Base-by-base conservation (phyloP, 306 rosid species). In the Vigna unguiculata region DNA sequence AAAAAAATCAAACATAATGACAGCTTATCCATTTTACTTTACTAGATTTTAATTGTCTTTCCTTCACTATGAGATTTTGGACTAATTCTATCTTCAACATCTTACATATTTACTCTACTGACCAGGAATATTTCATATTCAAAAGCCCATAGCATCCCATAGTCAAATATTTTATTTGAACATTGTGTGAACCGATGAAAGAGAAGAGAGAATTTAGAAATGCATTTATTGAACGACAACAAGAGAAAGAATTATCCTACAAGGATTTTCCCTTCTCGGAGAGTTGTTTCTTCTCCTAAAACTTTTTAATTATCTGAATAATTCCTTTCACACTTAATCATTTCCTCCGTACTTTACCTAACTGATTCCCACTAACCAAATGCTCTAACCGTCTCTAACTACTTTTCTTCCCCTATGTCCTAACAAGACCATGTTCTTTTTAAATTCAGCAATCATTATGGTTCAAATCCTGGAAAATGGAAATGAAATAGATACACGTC, bases 71-170 rank as follows among this genome's bases (percentile, higher is more conserved):
- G 43, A 16, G 66, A 71, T 63, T 69, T 43, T 72, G 71, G 21
- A 46, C 28, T 74, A 45, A 30, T 55, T 47, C 13, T 13, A 59
- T 48, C 69, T 62, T 32, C 72, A 60, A 14, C 36, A 75, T 49
- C 63, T 48, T 66, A 74, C 71, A 69, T 67, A n/a, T n/a, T n/a
- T n/a, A 66, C 65, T 57, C 60, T 19, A 63, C 30, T 61, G 52
- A 79, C 68, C 24, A 62, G 7, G 24, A 62, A 62, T 38, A 16
- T 41, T 79, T 77, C 48, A 24, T 71, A 47, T 79, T 62, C 40
- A 71, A 57, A 71, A 79, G 30, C 65, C 34, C 57, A 65, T 70
- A 32, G 38, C 49, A n/a, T 52, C 43, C 9, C 21, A 63, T 63
- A 58, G 41, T 63, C 25, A 72, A 72, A 51, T 28, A 12, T 52